Evolutionary conservation across 225 moss, liverwort and hornwort species (phyloP), one percentile per base, ranked within the genome.

Genomic region (Lunularia cruciata): DNA sequence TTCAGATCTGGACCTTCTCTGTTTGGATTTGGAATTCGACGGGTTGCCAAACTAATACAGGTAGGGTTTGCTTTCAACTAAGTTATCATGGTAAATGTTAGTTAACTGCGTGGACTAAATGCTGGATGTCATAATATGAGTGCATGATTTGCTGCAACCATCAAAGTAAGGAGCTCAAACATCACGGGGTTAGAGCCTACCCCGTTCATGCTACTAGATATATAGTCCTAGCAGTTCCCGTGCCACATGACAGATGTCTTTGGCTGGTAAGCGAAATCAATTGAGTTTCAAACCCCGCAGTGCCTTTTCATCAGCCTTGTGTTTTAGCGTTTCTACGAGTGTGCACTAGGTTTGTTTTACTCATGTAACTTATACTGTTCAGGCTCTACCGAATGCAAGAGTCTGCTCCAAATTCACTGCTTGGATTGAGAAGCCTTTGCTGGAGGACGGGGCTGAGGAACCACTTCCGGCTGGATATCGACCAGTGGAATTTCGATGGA

Each of bases 11-110:
- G 90, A 63, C 90, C 92, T 35, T 86, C 89, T 40, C 84, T 92
- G 89, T 96, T 96, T 77, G 96, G 96, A 60, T 96, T 96, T 75
- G 86, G 84, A 45, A 74, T 89, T 64, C 82, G 86, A 57, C 89
- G 88, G 49, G 84, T 96, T 47, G 78, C 87, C 63, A 90, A 83
- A 80, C 79, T 92, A 75, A 96, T 96, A 67, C 96, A 96, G 90
- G 83, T 83, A 65, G 37, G 33, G 54, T 25, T 25, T 54, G 13
- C 27, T 39, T 40, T 39, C 61, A 13, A 14, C 0, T 5, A 0
- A 12, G n/a, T n/a, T n/a, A n/a, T n/a, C n/a, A n/a, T n/a, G n/a
- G n/a, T n/a, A n/a, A n/a, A n/a, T n/a, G n/a, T n/a, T n/a, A n/a
- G n/a, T n/a, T n/a, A n/a, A n/a, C n/a, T n/a, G n/a, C n/a, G n/a